A percentile compares a stretch with the other conserved stretches of the same genome.
Conservation (phyloP, 306 rosid species). For the Trifolium dubium region DNA sequence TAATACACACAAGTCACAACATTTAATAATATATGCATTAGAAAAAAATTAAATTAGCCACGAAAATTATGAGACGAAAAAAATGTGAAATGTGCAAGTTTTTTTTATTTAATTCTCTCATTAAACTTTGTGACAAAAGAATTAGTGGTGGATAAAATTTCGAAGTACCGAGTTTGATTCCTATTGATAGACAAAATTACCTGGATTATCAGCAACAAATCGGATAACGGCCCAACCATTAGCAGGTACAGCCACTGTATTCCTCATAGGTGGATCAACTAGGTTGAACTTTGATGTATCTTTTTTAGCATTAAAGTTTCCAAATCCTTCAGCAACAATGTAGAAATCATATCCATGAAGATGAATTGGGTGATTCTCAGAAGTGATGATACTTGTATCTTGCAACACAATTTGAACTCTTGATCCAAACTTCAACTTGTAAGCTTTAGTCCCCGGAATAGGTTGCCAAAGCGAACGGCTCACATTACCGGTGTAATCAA, state of each 20-base stretch:
- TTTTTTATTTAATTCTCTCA: no score
- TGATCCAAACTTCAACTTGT: constrained; percentile 71
- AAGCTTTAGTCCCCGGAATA: constrained; percentile 58
- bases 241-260: constrained; percentile 80
- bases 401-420: constrained; percentile 85
- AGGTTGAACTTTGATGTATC: constrained; percentile 80
- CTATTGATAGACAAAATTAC: constrained; percentile 32
- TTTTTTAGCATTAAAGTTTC: constrained; percentile 68
- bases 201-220: constrained; percentile 96
- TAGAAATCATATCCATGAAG: constrained; percentile 95
- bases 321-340: constrained; percentile 82
- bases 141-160: no score
- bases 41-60: no score
- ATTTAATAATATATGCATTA: no score
- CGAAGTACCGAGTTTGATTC: no score
- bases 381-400: constrained; percentile 75
- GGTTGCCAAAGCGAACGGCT: constrained; percentile 89
- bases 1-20: neutral
- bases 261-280: constrained; percentile 84
- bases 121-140: no score
- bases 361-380: constrained; percentile 89
- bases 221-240: constrained; percentile 97
- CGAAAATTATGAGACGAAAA: no score
- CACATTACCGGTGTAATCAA: constrained; percentile 85
- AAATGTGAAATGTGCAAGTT: no score